Evolutionary conservation across 2,329 filamentous ascomycete species (phyloP).

Genomic region (Orbilia brochopaga): DNA sequence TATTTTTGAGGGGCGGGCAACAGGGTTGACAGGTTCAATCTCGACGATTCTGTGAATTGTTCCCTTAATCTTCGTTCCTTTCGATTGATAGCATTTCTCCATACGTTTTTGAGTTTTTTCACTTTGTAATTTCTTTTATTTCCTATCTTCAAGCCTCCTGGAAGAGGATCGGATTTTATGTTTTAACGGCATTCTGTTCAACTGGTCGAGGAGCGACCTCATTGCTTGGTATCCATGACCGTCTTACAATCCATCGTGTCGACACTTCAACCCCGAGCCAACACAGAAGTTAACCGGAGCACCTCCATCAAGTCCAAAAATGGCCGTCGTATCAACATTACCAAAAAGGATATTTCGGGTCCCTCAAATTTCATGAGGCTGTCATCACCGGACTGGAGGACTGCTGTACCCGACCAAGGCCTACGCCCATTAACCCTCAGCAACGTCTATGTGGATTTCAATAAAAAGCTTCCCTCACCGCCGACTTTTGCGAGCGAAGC

Average conservation of each 20-base stretch:
- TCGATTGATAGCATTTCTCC: background rate
- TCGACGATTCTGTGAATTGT: constrained; percentile 39
- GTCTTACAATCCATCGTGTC: constrained; percentile 37
- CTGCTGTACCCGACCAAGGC: constrained; percentile 8
- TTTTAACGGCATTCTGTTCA: constrained; percentile 7
- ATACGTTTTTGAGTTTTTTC: constrained; percentile 18
- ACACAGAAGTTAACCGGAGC: constrained; percentile 38
- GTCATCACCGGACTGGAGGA: constrained; percentile 14
- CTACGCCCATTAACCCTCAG: constrained; percentile 35
- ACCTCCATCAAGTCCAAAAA: constrained; percentile 24
- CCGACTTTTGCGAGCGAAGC: constrained; percentile 25
- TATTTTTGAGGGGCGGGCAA: constrained; percentile 22
- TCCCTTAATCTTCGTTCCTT: constrained; percentile 4
- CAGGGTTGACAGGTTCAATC: constrained; percentile 36
- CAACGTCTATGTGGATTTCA: constrained; percentile 24
- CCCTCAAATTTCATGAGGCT: constrained; percentile 30
- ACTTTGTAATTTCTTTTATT: constrained; percentile 12
- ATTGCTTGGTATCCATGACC: constrained; percentile 21
- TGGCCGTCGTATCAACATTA: constrained; percentile 16
- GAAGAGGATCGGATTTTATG: constrained; percentile 26
- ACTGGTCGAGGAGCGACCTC: constrained; percentile 1
- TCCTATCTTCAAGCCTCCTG: constrained; percentile 13
- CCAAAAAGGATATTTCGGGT: constrained; percentile 19
- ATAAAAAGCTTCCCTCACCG: constrained; percentile 38
- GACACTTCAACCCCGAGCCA: constrained; percentile 32